Evolutionary conservation across 805 yeast genomes (phyloP).

Genomic region (Sugiyamaella smithiae): DNA sequence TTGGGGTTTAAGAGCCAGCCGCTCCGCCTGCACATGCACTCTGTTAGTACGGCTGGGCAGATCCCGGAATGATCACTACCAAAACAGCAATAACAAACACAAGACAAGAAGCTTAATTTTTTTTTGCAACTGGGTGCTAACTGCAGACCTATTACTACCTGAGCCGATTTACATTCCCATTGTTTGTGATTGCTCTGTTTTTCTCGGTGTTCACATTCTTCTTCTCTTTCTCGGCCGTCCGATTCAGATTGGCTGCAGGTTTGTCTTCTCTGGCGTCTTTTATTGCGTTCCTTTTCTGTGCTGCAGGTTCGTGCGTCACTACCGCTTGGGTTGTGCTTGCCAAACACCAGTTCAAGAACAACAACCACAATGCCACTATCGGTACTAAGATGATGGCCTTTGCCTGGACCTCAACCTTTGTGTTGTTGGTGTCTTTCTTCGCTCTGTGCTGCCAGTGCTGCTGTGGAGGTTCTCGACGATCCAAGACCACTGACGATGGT

Average conservation of each 20-base stretch:
- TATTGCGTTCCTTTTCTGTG: conserved; percentile 26
- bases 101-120: too few relatives aligned
- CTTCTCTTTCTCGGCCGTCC: conserved; percentile 26
- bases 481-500: conserved; percentile 1
- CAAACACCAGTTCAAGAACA: conserved; percentile 59
- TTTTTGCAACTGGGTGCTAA: conserved; percentile 5
- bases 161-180: conserved; percentile 66
- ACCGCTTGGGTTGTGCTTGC: conserved; percentile 81
- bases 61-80: too few relatives aligned
- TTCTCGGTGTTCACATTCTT: conserved; percentile 52
- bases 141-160: conserved; percentile 52
- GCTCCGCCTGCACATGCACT: too few relatives aligned
- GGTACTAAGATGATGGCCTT: conserved; percentile 49
- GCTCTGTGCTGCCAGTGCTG: conserved; percentile 30
- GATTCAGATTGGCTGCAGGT: conserved; percentile 26
- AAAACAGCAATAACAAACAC: too few relatives aligned
- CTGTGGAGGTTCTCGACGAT: conserved; percentile 7
- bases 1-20: too few relatives aligned
- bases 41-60: too few relatives aligned
- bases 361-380: conserved; percentile 33
- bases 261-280: conserved; percentile 27
- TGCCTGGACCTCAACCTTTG: conserved; percentile 55
- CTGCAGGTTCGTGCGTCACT: conserved; percentile 62
- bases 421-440: conserved; percentile 31
- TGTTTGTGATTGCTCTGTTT: conserved; percentile 54